phyloP scores from a whole-genome alignment of 192 early-diverging fungal species.

The Mortierella antarctica region DNA sequence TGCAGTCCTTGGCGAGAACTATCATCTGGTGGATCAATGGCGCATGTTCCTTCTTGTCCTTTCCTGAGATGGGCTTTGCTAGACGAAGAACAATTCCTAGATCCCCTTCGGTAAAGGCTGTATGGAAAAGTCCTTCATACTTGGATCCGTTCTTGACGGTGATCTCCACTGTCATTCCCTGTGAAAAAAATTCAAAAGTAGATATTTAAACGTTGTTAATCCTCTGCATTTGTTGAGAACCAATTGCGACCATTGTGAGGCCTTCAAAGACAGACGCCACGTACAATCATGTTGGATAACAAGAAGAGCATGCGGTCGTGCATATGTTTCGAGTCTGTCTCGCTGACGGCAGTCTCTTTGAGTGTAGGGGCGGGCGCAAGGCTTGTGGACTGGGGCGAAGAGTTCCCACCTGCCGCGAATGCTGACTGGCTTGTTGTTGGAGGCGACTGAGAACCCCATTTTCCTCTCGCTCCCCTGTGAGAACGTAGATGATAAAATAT shows the following conservation, averaged over 20 bases:
- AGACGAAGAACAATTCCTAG: conserved; percentile 71
- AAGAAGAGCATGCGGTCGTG: conserved; percentile 76
- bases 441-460: conserved; percentile 34
- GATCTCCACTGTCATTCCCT: conserved; percentile 77
- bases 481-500: background rate
- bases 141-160: conserved; percentile 65
- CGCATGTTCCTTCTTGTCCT: conserved; percentile 54
- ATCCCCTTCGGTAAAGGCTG: conserved; percentile 68
- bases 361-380: background rate
- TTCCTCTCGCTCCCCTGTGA: conserved; percentile 34
- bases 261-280: conserved; percentile 10
- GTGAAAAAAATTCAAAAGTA: background rate
- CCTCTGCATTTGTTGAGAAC: background rate
- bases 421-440: conserved; percentile 10
- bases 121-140: conserved; percentile 78
- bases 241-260: background rate
- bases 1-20: conserved; percentile 74
- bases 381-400: background rate
- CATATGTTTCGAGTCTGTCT: conserved; percentile 55
- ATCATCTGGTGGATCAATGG: conserved; percentile 62
- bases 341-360: conserved; percentile 44
- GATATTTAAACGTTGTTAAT: no score
- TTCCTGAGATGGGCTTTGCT: conserved; percentile 58
- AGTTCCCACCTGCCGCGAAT: background rate
- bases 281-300: conserved; percentile 74